phyloP scores from a whole-genome alignment of 2,329 filamentous ascomycete genomes.

The Alternaria sp. region DNA sequence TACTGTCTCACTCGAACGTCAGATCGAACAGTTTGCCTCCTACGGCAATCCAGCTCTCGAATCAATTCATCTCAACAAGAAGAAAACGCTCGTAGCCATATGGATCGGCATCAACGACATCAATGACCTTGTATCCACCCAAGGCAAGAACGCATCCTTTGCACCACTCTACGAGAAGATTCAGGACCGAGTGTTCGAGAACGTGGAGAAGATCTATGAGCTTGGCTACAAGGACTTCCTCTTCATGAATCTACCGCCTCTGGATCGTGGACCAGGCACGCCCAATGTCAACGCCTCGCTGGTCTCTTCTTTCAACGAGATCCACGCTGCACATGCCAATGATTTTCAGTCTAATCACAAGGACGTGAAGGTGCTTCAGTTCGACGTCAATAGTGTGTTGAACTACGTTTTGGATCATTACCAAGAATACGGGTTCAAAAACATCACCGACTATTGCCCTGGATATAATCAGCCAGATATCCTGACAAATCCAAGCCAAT shows the following conservation, averaged over 20 bases:
- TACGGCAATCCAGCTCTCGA: constrained; percentile 54
- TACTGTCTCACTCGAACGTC: constrained; percentile 58
- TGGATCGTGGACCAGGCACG: constrained; percentile 52
- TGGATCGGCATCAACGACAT: constrained; percentile 67
- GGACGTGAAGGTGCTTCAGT: constrained; percentile 51
- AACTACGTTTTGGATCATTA: constrained; percentile 53
- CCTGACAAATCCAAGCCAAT: constrained; percentile 49
- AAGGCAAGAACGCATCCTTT: constrained; percentile 51
- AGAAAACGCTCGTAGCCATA: constrained; percentile 55
- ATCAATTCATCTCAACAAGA: constrained; percentile 35
- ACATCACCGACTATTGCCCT: constrained; percentile 55
- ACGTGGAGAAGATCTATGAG: constrained; percentile 50
- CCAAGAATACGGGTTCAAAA: constrained; percentile 51
- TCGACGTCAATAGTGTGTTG: constrained; percentile 54
- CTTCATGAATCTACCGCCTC: constrained; percentile 60
- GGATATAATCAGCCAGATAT: constrained; percentile 57
- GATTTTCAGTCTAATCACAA: constrained; percentile 42
- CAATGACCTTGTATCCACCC: constrained; percentile 53
- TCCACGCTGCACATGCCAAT: constrained; percentile 44
- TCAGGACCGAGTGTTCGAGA: constrained; percentile 50
- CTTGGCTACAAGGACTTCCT: constrained; percentile 56
- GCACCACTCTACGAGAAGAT: constrained; percentile 54
- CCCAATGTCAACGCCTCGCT: constrained; percentile 56
- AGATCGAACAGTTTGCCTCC: constrained; percentile 56
- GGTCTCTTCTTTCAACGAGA: constrained; percentile 54